Base-by-base conservation (phyloP, 140 eudicot species). In the Stevia rebaudiana region DNA sequence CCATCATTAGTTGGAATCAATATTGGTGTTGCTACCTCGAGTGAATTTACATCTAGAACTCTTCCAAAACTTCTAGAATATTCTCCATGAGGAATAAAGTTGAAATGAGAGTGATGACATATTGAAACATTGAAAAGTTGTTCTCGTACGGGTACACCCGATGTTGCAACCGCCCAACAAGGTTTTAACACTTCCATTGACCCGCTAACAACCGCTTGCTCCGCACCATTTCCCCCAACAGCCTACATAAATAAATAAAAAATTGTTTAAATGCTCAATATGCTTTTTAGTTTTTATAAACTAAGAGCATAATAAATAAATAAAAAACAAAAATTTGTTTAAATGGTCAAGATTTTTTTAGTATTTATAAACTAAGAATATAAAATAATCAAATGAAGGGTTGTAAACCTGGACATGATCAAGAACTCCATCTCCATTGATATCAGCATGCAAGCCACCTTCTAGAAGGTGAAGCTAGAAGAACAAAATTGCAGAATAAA, bases 91-190 rank as follows among this genome's bases (percentile, higher is more conserved):
- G 84, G 97, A 74, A 81, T 83, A 53, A 94, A 66, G 74, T 88
- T 88, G 47, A 85, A 83, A 65, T 82, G 94, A 40, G 94, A 57
- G 67, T 78, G 86, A 74, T 81, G 99, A 50, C 99, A 92, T 18
- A 92, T 92, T 3, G 99, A 88, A 71, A 90, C 99, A 79, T 92
- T 92, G 17, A 92, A 92, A 3, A 92, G 94, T 61, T 88, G 97
- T 73, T 92, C 99, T 18, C 89, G 84, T 17, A 92, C 97, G 30
- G 99, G 95, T 46, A 92, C 99, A 8, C 99, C 99, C 30, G 99
- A 92, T 49, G 99, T 92, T 51, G 99, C 99, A 68, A 92, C 80
- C 15, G 97, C 99, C 99, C 99, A 92, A 74, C 99, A 92, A 59
- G 99, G 99, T 41, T 84, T 84, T 41, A 92, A 80, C 25, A 92